Conservation (phyloP, 345 rosid genomes). For the Corchorus olitorius region DNA sequence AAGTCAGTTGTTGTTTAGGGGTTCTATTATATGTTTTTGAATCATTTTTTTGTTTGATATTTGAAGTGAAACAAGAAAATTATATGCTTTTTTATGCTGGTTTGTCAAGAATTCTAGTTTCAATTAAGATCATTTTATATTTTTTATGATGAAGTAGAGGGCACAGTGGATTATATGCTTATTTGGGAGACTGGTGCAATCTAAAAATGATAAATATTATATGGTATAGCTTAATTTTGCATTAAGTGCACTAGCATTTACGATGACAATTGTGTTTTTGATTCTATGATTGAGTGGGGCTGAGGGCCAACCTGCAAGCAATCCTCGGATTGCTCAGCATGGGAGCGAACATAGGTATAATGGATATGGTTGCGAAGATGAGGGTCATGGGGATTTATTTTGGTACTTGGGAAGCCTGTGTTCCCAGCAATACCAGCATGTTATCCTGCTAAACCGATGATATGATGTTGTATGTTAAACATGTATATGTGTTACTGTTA, state of each 20-base stretch:
- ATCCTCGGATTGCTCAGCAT: neutral
- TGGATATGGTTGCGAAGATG: neutral
- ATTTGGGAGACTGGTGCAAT: neutral
- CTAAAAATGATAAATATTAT: neutral
- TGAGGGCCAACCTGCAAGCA: neutral
- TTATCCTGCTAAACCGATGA: neutral
- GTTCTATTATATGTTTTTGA: neutral
- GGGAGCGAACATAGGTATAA: too few species aligned
- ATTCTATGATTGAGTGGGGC: neutral
- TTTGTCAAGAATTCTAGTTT: neutral
- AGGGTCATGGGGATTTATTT: neutral
- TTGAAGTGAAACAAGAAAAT: neutral
- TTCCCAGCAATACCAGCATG: neutral
- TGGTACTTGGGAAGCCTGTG: neutral
- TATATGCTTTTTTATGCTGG: neutral
- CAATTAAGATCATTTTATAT: neutral
- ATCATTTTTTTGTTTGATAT: neutral
- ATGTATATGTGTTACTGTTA: neutral
- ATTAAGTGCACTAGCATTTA: neutral
- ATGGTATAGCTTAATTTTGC: neutral
- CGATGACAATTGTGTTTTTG: neutral
- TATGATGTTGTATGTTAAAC: neutral
- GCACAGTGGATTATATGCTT: neutral
- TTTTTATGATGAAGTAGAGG: neutral
- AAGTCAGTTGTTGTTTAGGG: slow-evolving; percentile 11